Evolutionary conservation across 306 rosid genomes (phyloP), one percentile per base, ranked within the genome.

Genomic region (Vigna reflexopilosa): DNA sequence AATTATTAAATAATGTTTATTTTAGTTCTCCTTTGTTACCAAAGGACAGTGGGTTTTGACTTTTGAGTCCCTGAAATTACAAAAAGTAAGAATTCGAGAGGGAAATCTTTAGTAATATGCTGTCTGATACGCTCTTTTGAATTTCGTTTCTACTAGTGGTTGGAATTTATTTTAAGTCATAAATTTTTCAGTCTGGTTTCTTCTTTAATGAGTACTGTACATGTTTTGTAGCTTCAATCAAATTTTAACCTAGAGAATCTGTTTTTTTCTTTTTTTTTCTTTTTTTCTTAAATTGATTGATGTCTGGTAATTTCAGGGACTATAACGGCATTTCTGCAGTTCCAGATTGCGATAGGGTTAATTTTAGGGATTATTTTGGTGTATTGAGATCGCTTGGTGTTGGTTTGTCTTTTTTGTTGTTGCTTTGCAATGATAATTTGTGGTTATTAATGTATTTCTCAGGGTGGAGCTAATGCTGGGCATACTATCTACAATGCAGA

Each of bases 381-480:
- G 54, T 44, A 20, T 44, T 42, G 4, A 22, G 42, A 13, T 24
- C 47, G 7, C 63, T 55, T 28, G 26, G 50, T 62, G 67, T 36
- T 56, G 65, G 52, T 50, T 65, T 9, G 30, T 14, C 30, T 36
- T 32, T 42, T 7, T 6, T 3, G 1, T 0, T 34, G 17, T 73
- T 73, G 1, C 70, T 49, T 83, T 83, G 58, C 32, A 22, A 59
- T 83, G 30, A 68, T 52, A 38, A 44, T 47, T 66, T 82, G 54
- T 30, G 13, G 49, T 67, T 32, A 11, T 44, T 22, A 14, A 20
- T 67, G 14, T 42, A 2, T 42, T 28, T 70, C 19, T 57, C 72
- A 95, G 98, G 99, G 99, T 72, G 98, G 99, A 70, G 97, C 98
- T 61, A 95, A 95, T 85, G 99, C 98, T 47, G 99, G 98, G 28